phyloP scores from a whole-genome alignment of 1,284 basidiomycete genomes.

The Tilletia indica region DNA sequence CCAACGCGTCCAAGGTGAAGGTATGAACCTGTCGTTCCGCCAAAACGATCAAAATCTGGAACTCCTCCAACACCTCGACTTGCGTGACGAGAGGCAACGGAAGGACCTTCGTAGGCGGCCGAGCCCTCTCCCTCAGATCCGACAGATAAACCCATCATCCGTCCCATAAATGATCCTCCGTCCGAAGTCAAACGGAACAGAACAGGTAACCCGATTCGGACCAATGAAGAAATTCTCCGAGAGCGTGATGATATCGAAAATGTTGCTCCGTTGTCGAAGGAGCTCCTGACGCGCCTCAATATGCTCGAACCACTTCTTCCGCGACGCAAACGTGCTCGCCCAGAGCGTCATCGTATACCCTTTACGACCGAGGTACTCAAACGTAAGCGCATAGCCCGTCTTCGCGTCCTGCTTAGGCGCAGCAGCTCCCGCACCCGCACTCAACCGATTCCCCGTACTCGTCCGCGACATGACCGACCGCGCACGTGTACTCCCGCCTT shows the following conservation, averaged over 20 bases:
- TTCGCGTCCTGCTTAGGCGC: constrained; percentile 69
- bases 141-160: constrained; percentile 95
- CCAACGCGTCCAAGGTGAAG: constrained; percentile 89
- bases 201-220: constrained; percentile 81
- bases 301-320: constrained; percentile 91
- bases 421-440: constrained; percentile 56
- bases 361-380: constrained; percentile 88
- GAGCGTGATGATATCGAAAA: constrained; percentile 82
- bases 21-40: constrained; percentile 87
- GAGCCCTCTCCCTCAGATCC: constrained; percentile 72
- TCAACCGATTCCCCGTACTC: constrained; percentile 54
- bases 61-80: constrained; percentile 94
- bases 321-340: constrained; percentile 79
- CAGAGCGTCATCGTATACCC: constrained; percentile 90
- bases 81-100: constrained; percentile 86
- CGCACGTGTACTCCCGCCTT: constrained; percentile 53
- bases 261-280: constrained; percentile 77
- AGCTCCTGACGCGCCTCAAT: constrained; percentile 85
- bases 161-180: constrained; percentile 90
- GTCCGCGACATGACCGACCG: constrained; percentile 61
- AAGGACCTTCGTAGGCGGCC: constrained; percentile 78
- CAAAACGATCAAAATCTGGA: constrained; percentile 89
- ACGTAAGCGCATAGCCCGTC: constrained; percentile 86
- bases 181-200: constrained; percentile 85
- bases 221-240: constrained; percentile 85